Conservation (phyloP, 805 yeast species). For the Candida methanosorbosa region DNA sequence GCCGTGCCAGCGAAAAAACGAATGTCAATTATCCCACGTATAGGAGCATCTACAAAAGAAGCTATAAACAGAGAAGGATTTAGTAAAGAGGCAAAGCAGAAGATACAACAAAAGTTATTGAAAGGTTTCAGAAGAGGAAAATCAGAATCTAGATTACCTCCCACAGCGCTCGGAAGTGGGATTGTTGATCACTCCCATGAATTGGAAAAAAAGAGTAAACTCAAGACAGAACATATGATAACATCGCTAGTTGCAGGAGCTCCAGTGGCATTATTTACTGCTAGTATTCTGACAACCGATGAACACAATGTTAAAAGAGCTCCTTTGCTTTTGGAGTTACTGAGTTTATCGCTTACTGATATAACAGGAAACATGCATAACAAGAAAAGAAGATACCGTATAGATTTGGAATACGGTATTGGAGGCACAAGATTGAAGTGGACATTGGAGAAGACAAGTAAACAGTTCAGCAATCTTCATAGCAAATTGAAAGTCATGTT, state of each 20-base stretch:
- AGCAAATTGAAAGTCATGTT: slow-evolving; percentile 50
- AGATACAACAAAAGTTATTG: slow-evolving; percentile 10
- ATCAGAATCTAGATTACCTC: no score
- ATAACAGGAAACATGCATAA: slow-evolving; percentile 32
- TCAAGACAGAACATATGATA: slow-evolving; percentile 26
- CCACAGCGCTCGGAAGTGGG: no score
- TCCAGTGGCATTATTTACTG: slow-evolving; percentile 68
- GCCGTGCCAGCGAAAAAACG: slow-evolving; percentile 6
- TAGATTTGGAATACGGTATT: slow-evolving; percentile 87
- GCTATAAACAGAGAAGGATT: no score
- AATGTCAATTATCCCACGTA: neutral
- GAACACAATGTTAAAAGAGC: slow-evolving; percentile 73
- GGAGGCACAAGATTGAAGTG: slow-evolving; percentile 73
- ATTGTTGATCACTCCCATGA: no score
- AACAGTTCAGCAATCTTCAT: slow-evolving; percentile 67
- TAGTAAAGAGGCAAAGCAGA: slow-evolving; percentile 8
- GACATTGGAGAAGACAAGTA: slow-evolving; percentile 65
- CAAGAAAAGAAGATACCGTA: slow-evolving; percentile 39
- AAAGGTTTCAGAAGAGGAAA: slow-evolving; percentile 13
- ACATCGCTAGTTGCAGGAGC: slow-evolving; percentile 54
- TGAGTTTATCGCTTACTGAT: slow-evolving; percentile 57
- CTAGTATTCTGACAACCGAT: slow-evolving; percentile 67
- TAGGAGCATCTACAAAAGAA: no score
- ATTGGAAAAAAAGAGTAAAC: slow-evolving; percentile 15
- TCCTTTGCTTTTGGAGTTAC: slow-evolving; percentile 67